Evolutionary conservation across 192 early-diverging fungal genomes (phyloP).

Genomic region (Kappamyces sp.): DNA sequence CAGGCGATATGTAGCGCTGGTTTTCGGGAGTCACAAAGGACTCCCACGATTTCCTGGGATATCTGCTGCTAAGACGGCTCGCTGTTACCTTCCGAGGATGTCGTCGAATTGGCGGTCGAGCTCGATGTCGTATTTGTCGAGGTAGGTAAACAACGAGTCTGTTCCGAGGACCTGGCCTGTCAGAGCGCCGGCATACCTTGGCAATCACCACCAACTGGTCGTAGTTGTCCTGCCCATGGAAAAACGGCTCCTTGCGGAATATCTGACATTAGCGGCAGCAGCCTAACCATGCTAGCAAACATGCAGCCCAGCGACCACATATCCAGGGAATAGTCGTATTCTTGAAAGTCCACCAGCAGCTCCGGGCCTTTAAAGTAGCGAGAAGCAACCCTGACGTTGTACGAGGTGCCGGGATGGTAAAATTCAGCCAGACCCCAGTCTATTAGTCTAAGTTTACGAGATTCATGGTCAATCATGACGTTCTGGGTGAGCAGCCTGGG

Average conservation of each 20-base stretch:
- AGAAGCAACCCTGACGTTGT: slow-evolving; percentile 98
- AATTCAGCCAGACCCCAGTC: slow-evolving; percentile 99
- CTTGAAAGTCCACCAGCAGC: slow-evolving; percentile 94
- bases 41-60: slow-evolving; percentile 81
- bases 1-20: slow-evolving; percentile 70
- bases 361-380: slow-evolving; percentile 99
- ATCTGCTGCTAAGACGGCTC: slow-evolving; percentile 36
- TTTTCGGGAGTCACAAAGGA: slow-evolving; percentile 82
- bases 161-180: slow-evolving; percentile 73
- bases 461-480: slow-evolving; percentile 99
- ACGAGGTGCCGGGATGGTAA: slow-evolving; percentile 93
- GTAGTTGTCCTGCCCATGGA: slow-evolving; percentile 97
- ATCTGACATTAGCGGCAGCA: slow-evolving; percentile 53
- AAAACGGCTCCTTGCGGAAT: slow-evolving; percentile 98
- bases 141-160: slow-evolving; percentile 85
- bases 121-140: slow-evolving; percentile 93
- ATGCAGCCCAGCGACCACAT: slow-evolving; percentile 99
- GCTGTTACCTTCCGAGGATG: slow-evolving; percentile 72
- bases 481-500: slow-evolving; percentile 48
- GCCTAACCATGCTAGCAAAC: slow-evolving; percentile 94
- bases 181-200: slow-evolving; percentile 31
- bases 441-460: slow-evolving; percentile 87
- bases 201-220: slow-evolving; percentile 99
- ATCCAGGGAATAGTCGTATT: slow-evolving; percentile 98
- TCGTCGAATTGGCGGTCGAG: slow-evolving; percentile 86